These are phyloP conservation scores for Dendrocalamus sinicus DNA, from an alignment of 176 grass and related monocot genomes.

Conservation along the genomic window DNA sequence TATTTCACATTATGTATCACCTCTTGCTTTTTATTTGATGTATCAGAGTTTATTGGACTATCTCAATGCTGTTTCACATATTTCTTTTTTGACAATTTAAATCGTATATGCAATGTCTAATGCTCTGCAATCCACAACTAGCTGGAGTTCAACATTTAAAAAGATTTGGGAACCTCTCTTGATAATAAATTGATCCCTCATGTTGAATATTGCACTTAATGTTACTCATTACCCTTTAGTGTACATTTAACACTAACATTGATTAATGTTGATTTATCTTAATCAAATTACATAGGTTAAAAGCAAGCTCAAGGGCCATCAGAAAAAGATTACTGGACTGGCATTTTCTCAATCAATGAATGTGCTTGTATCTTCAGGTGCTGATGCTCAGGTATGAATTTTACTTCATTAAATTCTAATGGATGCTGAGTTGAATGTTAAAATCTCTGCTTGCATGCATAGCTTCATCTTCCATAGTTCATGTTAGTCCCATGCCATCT, in stretches of 20 bases:
- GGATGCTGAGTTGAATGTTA: neutral
- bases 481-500: slow-evolving; percentile 11
- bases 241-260: neutral
- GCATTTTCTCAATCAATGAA: slow-evolving; percentile 94
- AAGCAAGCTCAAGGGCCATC: slow-evolving; percentile 97
- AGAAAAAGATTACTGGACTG: slow-evolving; percentile 96
- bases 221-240: neutral
- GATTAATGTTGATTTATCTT: neutral
- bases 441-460: neutral
- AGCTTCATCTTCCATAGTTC: neutral
- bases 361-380: slow-evolving; percentile 93
- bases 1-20: slow-evolving; percentile 16
- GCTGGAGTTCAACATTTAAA: neutral
- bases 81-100: neutral
- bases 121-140: neutral
- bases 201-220: neutral
- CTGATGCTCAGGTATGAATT: slow-evolving; percentile 89
- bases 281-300: slow-evolving; percentile 60
- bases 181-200: neutral
- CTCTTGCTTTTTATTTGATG: slow-evolving; percentile 14
- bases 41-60: neutral
- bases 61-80: slow-evolving; percentile 14
- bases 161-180: neutral
- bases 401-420: neutral
- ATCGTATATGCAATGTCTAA: neutral